A percentile compares a stretch with the other conserved stretches of the same genome.
phyloP scores from a whole-genome alignment of 1,284 basidiomycete genomes.

The Sanghuangporus baumii region DNA sequence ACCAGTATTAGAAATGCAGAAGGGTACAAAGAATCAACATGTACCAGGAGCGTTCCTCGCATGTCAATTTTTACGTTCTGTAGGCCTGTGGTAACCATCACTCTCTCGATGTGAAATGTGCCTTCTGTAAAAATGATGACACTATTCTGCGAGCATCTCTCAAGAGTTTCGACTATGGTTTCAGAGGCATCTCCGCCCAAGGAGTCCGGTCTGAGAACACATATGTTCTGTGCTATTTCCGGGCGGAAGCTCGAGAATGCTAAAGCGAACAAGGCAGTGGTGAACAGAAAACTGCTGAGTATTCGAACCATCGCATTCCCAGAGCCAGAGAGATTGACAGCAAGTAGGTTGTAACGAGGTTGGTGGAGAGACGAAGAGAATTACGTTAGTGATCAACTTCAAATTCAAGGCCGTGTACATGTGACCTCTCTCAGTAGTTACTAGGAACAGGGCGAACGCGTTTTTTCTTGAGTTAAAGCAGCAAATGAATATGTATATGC shows the following conservation, averaged over 20 bases:
- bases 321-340: no score
- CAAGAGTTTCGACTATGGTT: conserved; percentile 27
- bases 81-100: conserved; percentile 29
- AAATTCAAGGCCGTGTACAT: no score
- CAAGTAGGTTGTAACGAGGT: no score
- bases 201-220: conserved; percentile 23
- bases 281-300: background rate
- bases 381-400: no score
- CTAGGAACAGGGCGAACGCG: no score
- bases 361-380: no score
- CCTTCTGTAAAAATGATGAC: conserved; percentile 24
- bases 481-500: no score
- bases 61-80: conserved; percentile 27
- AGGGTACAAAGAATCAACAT: conserved; percentile 5
- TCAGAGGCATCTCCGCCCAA: conserved; percentile 29
- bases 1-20: background rate
- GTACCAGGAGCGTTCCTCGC: conserved; percentile 27
- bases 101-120: conserved; percentile 28
- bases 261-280: background rate
- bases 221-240: conserved; percentile 14
- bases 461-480: no score
- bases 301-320: background rate
- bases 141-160: conserved; percentile 24
- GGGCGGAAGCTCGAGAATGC: background rate
- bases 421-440: no score